Evolutionary conservation across 148 eudicot species (phyloP), one percentile per base, ranked within the genome.

Genomic region (Rhododendron kiyosumense): DNA sequence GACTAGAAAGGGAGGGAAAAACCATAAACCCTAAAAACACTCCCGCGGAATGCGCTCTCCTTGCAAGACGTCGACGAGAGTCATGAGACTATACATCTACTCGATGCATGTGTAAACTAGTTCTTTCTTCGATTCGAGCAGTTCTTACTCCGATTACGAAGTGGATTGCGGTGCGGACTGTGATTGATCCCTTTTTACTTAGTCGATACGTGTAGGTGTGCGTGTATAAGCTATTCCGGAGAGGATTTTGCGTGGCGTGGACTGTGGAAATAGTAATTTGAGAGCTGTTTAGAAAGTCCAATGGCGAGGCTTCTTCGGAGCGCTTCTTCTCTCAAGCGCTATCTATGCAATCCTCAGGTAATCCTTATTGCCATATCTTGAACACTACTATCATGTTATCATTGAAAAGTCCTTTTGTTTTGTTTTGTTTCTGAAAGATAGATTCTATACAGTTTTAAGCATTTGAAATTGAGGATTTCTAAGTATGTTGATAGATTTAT

Each of bases 271-370:
- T 18, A 2, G 3, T 36, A 13, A 36, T 49, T 41, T 17, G 46
- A 59, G 38, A 30, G 30, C 15, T 78, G 34, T 54, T 81, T 22
- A 30, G 45, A 15, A 63, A 82, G 32, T 59, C 51, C 51, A 65
- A 88, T 90, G 90, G 91, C 90, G 74, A 86, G 90, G 84, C 84
- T 90, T 78, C 84, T 88, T 69, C 91, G 91, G 49, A 77, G 46
- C 49, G 81, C 67, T 77, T 88, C 87, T 57, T 86, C 86, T 59
- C 82, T 90, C 10, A 85, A 77, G 34, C 88, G 87, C 61, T 78
- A 88, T 32, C 18, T 88, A 63, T 26, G 17, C 45, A 30, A 24
- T 7, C 54, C 77, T 11, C 75, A 83, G 85, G 85, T 83, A 65
- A 65, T 83, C 77, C 7, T 83, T 65, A 45, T 26, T 46, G 34